Evolutionary conservation across 768 basidiomycete species (phyloP).

Genomic region (Boletus subparvulus): DNA sequence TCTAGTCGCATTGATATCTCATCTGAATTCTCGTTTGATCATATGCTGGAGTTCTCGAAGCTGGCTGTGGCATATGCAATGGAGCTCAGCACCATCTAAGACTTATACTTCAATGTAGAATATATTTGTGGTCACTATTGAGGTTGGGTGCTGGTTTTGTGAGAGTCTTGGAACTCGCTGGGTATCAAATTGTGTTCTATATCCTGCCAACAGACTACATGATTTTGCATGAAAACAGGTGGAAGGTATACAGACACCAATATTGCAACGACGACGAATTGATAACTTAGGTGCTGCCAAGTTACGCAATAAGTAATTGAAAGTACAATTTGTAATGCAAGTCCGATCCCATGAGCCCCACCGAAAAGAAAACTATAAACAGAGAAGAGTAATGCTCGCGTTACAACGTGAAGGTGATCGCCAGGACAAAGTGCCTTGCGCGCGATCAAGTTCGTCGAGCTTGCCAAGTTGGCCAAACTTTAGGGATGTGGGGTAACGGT

Average conservation of each 20-base stretch:
- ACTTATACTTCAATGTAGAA: background rate
- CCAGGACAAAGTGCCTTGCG: too few relatives aligned
- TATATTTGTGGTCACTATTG: background rate
- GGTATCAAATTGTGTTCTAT: too few relatives aligned
- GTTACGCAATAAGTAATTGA: background rate
- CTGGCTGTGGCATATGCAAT: constrained; percentile 77
- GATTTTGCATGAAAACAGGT: background rate
- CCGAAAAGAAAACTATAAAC: background rate
- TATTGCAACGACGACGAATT: background rate
- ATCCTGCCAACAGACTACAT: too few relatives aligned
- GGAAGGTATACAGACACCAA: background rate
- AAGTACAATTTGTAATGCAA: background rate
- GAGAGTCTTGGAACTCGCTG: background rate
- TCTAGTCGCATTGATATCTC: constrained; percentile 79
- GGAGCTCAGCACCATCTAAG: constrained; percentile 56
- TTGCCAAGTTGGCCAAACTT: background rate
- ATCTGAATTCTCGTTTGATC: constrained; percentile 84
- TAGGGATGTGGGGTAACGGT: constrained; percentile 32
- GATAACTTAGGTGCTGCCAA: background rate
- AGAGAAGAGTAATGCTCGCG: background rate
- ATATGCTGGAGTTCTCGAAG: constrained; percentile 90
- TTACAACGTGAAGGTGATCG: constrained; percentile 45
- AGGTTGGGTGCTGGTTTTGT: background rate
- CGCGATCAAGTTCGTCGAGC: too few relatives aligned
- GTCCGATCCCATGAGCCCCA: background rate